Evolutionary conservation across 257 asterid species (phyloP).

Genomic region (Nicotiana sylvestris): DNA sequence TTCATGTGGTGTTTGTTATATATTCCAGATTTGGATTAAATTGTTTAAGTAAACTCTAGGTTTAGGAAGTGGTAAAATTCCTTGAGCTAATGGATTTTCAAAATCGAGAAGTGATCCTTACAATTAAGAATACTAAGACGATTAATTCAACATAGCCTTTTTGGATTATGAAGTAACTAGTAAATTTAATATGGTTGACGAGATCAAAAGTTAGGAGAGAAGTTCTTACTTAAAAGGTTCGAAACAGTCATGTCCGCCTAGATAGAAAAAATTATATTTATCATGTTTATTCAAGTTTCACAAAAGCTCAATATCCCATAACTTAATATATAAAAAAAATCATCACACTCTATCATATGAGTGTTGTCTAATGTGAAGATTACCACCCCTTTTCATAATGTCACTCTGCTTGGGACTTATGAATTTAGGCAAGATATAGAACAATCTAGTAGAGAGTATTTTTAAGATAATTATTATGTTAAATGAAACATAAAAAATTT

Average conservation of each 20-base stretch:
- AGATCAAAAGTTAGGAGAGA: neutral
- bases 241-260: neutral
- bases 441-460: neutral
- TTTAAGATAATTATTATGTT: too few species aligned
- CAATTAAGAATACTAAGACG: too few species aligned
- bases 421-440: neutral
- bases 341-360: neutral
- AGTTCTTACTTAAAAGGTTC: neutral
- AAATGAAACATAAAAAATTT: too few species aligned
- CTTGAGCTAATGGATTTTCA: too few species aligned
- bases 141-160: too few species aligned
- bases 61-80: too few species aligned
- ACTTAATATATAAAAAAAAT: too few species aligned
- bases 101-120: too few species aligned
- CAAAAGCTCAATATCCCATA: neutral
- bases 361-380: neutral
- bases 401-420: neutral
- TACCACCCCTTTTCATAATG: neutral
- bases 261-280: too few species aligned
- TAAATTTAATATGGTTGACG: neutral
- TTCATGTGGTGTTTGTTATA: too few species aligned
- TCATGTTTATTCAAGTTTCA: neutral
- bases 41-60: too few species aligned
- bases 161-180: neutral
- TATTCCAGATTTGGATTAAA: too few species aligned